phyloP scores from a whole-genome alignment of 768 basidiomycete species.

The Leccinellum rugosiceps region DNA sequence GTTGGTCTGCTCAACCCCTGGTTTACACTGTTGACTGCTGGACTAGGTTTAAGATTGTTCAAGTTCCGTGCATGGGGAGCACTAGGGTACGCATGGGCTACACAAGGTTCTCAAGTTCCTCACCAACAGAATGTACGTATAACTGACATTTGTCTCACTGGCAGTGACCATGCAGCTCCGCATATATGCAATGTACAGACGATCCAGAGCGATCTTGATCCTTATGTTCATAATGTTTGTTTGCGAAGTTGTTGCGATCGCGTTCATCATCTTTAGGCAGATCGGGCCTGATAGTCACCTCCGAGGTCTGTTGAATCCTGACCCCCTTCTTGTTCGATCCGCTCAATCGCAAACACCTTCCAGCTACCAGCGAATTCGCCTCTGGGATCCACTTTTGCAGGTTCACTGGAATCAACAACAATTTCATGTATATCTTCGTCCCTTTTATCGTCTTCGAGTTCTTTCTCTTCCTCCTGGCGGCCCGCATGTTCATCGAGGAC shows the following conservation, averaged over 20 bases:
- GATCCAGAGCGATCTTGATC: slow-evolving; percentile 17
- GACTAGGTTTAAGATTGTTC: slow-evolving; percentile 26
- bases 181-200: slow-evolving; percentile 33
- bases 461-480: slow-evolving; percentile 23
- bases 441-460: slow-evolving; percentile 31
- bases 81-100: slow-evolving; percentile 30
- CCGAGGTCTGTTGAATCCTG: slow-evolving; percentile 12
- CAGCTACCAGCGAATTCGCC: slow-evolving; percentile 8
- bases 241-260: slow-evolving; percentile 25
- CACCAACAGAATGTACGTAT: not conserved
- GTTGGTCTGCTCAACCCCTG: not conserved
- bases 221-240: slow-evolving; percentile 18
- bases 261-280: slow-evolving; percentile 23
- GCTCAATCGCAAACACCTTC: not conserved
- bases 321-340: not conserved
- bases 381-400: slow-evolving; percentile 15
- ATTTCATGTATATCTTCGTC: slow-evolving; percentile 28
- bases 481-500: slow-evolving; percentile 13
- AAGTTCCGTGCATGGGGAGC: slow-evolving; percentile 33
- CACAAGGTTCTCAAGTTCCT: slow-evolving; percentile 23
- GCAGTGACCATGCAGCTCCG: slow-evolving; percentile 34
- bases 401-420: slow-evolving; percentile 20
- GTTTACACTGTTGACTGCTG: not conserved
- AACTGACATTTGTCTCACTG: slow-evolving; percentile 12
- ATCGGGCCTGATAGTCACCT: slow-evolving; percentile 26